Percentiles rank a stretch among this genome's conserved stretches.
Conservation (phyloP, 73 alveolate species). For the Paramecium sonneborni region DNA sequence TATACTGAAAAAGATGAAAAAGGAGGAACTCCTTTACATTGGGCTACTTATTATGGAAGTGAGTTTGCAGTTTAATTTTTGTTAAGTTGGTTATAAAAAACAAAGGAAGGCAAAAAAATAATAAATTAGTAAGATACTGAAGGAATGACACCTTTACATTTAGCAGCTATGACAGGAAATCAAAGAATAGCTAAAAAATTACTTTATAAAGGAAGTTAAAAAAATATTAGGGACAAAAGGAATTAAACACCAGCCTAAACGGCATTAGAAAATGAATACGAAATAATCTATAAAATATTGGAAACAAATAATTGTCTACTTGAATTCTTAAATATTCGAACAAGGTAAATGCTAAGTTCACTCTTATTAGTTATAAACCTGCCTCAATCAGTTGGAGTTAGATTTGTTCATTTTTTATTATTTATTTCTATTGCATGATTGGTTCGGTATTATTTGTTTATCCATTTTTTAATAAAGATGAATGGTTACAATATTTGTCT, state of each 20-base stretch:
- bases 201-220: constrained; percentile 49
- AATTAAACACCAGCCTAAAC: constrained; percentile 53
- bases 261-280: constrained; percentile 47
- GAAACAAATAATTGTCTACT: not conserved
- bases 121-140: constrained; percentile 1
- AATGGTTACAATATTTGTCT: not conserved
- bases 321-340: constrained; percentile 1
- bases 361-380: constrained; percentile 56
- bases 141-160: constrained; percentile 63
- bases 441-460: not conserved
- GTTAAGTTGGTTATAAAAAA: not conserved
- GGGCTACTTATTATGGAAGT: constrained; percentile 87
- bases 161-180: constrained; percentile 65
- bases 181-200: constrained; percentile 50
- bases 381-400: constrained; percentile 33
- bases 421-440: constrained; percentile 17
- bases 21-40: constrained; percentile 93
- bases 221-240: not conserved
- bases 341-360: constrained; percentile 38
- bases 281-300: constrained; percentile 37
- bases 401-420: constrained; percentile 28
- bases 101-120: not conserved
- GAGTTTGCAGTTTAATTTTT: constrained; percentile 65
- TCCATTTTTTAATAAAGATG: not conserved
- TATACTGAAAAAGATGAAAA: constrained; percentile 78